A percentile compares a stretch with the other conserved stretches of the same genome.
Conservation (phyloP, 73 alveolate genomes). For the Durusdinium trenchii region DNA sequence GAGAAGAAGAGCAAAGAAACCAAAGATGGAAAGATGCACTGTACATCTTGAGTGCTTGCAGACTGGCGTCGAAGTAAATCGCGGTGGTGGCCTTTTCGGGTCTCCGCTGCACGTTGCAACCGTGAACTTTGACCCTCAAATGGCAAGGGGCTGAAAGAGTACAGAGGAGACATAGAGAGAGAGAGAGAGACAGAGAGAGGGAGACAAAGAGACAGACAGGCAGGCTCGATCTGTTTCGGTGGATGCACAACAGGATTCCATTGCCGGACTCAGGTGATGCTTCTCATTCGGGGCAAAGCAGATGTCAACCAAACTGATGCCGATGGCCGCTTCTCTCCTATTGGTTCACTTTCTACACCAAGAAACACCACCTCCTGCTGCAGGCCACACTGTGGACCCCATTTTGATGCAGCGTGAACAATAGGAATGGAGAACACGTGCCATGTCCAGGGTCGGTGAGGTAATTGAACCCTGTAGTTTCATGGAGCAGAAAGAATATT, state of each 20-base stretch:
- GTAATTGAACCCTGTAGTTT: not conserved
- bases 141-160: constrained; percentile 54
- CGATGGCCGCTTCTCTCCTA: constrained; percentile 50
- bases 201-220: not conserved
- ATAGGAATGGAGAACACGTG: not conserved
- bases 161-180: not conserved
- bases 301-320: constrained; percentile 96
- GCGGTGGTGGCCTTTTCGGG: constrained; percentile 97
- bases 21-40: not conserved
- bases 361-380: too few relatives aligned
- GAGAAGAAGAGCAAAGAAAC: too few relatives aligned
- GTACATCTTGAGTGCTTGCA: not conserved
- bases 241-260: too few relatives aligned
- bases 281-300: constrained; percentile 94
- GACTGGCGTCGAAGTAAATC: constrained; percentile 97
- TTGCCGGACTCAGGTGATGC: constrained; percentile 19
- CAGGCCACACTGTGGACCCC: too few relatives aligned
- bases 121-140: constrained; percentile 96
- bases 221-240: too few relatives aligned
- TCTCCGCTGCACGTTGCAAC: constrained; percentile 97
- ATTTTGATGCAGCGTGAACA: too few relatives aligned
- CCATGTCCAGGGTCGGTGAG: not conserved
- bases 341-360: too few relatives aligned
- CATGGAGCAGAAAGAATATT: too few relatives aligned
- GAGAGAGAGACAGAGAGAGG: not conserved